Percentiles rank a stretch among this genome's conserved stretches.
These are phyloP conservation scores for Setaria viridis DNA, from an alignment of 202 grass and related monocot genomes.

Conservation along the genomic window DNA sequence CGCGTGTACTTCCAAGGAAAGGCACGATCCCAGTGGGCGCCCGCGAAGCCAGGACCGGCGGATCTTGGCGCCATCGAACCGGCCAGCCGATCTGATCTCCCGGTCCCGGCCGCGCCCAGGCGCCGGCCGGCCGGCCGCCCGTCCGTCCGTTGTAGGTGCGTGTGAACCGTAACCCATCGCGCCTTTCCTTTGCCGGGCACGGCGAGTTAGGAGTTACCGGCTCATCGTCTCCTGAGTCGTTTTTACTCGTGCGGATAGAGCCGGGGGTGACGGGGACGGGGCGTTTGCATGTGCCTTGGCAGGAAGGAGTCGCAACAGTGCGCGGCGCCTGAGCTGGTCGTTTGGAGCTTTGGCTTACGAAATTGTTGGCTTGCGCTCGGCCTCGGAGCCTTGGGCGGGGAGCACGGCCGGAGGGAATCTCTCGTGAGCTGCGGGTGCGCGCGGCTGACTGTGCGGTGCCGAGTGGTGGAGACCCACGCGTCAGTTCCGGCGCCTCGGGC, in stretches of 20 bases:
- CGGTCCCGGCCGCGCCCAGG: not conserved
- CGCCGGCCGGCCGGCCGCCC: not conserved
- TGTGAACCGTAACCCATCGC: not conserved
- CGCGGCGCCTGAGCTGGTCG: slow-evolving; percentile 9
- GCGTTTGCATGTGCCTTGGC: not conserved
- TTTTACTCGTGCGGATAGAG: slow-evolving; percentile 8
- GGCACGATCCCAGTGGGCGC: slow-evolving; percentile 8
- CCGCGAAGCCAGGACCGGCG: slow-evolving; percentile 20
- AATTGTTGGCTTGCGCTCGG: slow-evolving; percentile 50
- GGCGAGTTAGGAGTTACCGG: not conserved
- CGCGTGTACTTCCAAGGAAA: not conserved
- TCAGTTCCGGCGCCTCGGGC: slow-evolving; percentile 18
- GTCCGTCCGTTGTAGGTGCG: not conserved
- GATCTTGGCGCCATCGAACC: slow-evolving; percentile 27
- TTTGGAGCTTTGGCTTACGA: slow-evolving; percentile 6
- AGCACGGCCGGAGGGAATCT: slow-evolving; percentile 25
- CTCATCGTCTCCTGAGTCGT: not conserved
- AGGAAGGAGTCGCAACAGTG: not conserved
- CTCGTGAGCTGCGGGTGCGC: not conserved
- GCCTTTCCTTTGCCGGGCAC: slow-evolving; percentile 16
- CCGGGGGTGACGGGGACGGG: not conserved
- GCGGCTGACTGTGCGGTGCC: not conserved
- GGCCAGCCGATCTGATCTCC: slow-evolving; percentile 8
- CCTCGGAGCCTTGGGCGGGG: slow-evolving; percentile 40
- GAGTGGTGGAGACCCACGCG: slow-evolving; percentile 45